phyloP scores from a whole-genome alignment of 306 rosid genomes.

The Alnus glutinosa region DNA sequence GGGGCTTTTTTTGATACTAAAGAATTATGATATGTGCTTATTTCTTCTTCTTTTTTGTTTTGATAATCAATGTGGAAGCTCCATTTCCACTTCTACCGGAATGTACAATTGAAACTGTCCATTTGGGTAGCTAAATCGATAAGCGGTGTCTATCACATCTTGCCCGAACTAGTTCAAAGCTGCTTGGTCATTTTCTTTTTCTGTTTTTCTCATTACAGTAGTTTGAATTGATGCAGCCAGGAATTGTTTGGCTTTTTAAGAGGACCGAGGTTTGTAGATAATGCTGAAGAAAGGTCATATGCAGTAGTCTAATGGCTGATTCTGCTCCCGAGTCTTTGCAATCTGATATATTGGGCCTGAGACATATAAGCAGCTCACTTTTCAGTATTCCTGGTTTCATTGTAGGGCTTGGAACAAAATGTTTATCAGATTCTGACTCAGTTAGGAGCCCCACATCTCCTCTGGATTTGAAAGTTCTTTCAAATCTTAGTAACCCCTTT shows the following conservation, averaged over 20 bases:
- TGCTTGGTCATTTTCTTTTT: constrained; percentile 16
- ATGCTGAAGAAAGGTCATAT: constrained; percentile 31
- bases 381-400: constrained; percentile 67
- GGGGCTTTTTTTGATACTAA: not conserved
- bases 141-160: not conserved
- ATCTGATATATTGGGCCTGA: constrained; percentile 46
- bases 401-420: constrained; percentile 53
- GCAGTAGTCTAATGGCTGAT: constrained; percentile 61
- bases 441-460: constrained; percentile 84
- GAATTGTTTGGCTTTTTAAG: constrained; percentile 28
- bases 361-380: constrained; percentile 54
- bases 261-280: constrained; percentile 34
- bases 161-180: constrained; percentile 11
- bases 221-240: constrained; percentile 42
- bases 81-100: not conserved
- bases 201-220: constrained; percentile 21
- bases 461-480: constrained; percentile 61
- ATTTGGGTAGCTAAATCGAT: constrained; percentile 11
- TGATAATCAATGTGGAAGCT: constrained; percentile 7
- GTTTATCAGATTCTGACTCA: constrained; percentile 59
- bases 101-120: not conserved
- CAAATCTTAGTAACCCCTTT: constrained; percentile 59
- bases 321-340: constrained; percentile 54
- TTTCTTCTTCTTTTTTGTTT: not conserved
- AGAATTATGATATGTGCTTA: not conserved